Evolutionary conservation across 495 filamentous ascomycete genomes (phyloP).

Genomic region (Articulospora tetracladia): DNA sequence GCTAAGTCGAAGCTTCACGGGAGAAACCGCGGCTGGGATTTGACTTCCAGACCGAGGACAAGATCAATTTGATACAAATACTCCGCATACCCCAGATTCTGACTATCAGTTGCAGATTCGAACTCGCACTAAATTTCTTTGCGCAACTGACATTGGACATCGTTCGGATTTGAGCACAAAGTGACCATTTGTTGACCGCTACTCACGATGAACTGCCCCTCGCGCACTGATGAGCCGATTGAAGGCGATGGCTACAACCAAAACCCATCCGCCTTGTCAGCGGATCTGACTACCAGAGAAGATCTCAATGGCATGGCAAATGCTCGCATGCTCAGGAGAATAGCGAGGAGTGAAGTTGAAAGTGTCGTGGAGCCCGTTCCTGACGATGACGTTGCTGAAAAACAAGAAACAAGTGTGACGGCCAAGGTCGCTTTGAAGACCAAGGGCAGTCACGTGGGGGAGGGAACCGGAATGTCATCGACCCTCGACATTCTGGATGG

Average conservation of each 20-base stretch:
- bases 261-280: constrained; percentile 43
- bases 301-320: constrained; percentile 58
- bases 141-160: neutral
- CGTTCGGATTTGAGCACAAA: neutral
- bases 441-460: constrained; percentile 11
- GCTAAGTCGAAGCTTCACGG: neutral
- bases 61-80: neutral
- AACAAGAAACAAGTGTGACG: constrained; percentile 2
- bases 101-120: neutral
- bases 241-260: constrained; percentile 52
- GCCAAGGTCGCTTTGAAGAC: neutral
- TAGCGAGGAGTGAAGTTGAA: constrained; percentile 26
- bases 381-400: constrained; percentile 14
- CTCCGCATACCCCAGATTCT: constrained; percentile 9
- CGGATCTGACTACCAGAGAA: constrained; percentile 51
- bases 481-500: constrained; percentile 1
- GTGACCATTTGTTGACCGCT: neutral
- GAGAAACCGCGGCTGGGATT: neutral
- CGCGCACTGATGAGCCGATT: constrained; percentile 44
- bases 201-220: constrained; percentile 51
- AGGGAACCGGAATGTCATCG: constrained; percentile 1
- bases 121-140: neutral
- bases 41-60: neutral
- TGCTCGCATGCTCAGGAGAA: constrained; percentile 36
- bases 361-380: constrained; percentile 15